These are phyloP conservation scores for Sclerotinia subarctica DNA, from an alignment of 2,329 filamentous ascomycete species.

Conservation along the genomic window DNA sequence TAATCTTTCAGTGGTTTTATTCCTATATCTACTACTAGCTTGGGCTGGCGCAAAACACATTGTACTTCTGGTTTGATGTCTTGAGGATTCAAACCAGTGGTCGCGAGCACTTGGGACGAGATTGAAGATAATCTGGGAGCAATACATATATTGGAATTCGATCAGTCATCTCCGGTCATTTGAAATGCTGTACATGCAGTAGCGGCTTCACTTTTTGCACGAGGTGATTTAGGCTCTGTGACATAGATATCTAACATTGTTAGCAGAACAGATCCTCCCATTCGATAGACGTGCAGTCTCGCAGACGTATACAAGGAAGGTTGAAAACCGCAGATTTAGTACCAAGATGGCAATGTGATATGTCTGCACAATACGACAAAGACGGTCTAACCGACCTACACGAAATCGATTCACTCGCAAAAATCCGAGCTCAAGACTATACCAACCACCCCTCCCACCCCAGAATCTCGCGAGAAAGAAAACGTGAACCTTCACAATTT, in stretches of 20 bases:
- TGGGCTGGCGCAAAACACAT: slow-evolving; percentile 13
- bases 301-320: slow-evolving; percentile 29
- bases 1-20: slow-evolving; percentile 25
- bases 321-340: slow-evolving; percentile 28
- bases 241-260: slow-evolving; percentile 37
- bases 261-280: slow-evolving; percentile 33
- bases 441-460: slow-evolving; percentile 28
- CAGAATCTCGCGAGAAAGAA: slow-evolving; percentile 24
- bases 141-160: neutral
- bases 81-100: neutral
- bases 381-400: slow-evolving; percentile 25
- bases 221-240: slow-evolving; percentile 35
- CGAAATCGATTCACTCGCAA: slow-evolving; percentile 35
- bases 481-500: slow-evolving; percentile 41
- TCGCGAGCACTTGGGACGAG: slow-evolving; percentile 18
- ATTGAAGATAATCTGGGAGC: slow-evolving; percentile 1
- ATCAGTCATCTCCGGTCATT: neutral
- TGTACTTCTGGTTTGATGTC: neutral
- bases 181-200: slow-evolving; percentile 35
- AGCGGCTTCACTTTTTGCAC: slow-evolving; percentile 32
- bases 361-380: slow-evolving; percentile 25
- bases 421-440: slow-evolving; percentile 29
- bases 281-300: slow-evolving; percentile 34
- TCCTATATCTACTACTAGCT: neutral
- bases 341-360: slow-evolving; percentile 25